Evolutionary conservation across 176 grass and related monocot genomes (phyloP), one percentile per base, ranked within the genome.

Genomic region (Elymus sibiricus): DNA sequence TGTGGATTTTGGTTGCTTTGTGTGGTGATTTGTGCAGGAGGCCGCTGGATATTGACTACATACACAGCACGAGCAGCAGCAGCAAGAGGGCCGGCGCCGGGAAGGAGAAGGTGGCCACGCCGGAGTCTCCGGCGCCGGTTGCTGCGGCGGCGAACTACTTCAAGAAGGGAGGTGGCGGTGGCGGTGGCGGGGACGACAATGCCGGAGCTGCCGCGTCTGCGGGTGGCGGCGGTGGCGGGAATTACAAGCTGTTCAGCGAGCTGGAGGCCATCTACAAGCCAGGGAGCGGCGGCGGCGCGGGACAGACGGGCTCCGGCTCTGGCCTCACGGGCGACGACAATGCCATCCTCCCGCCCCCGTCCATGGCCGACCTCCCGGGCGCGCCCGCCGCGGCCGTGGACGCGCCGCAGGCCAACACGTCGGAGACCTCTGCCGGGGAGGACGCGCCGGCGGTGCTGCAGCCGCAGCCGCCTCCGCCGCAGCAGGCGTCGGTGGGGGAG

Each of bases 201-300:
- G 83, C 51, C 0, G 83, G 32, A 0, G 70, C 49, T 0, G 87
- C 59, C 0, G 64, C 69, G 1, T 29, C 82, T 0, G 84, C 74
- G 0, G 82, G 46, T 1, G 46, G 86, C 12, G 35, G 35, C 0
- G 86, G n/a, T n/a, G n/a, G 70, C 51, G 90, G 88, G 82, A 96
- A 96, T 77, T 99, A 99, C 90, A 99, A 99, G 90, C 92, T 99
- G 21, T 99, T 96, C 84, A 96, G 97, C 82, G 97, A 99, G 76
- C 90, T 99, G 25, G 97, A 99, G 53, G 97, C 97, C 64, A 99
- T 99, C 84, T 99, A 90, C 88, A 91, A 99, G 87, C 97, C 97
- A 0, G 97, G 97, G 22, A 93, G 82, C 3, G 82, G 79, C 62
- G 82, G 64, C 60, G n/a, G n/a, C n/a, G 74, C 86, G 11, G 71